These are phyloP conservation scores for Tillandsia fasciculata DNA, from an alignment of 176 grass and related monocot genomes.

Conservation along the genomic window DNA sequence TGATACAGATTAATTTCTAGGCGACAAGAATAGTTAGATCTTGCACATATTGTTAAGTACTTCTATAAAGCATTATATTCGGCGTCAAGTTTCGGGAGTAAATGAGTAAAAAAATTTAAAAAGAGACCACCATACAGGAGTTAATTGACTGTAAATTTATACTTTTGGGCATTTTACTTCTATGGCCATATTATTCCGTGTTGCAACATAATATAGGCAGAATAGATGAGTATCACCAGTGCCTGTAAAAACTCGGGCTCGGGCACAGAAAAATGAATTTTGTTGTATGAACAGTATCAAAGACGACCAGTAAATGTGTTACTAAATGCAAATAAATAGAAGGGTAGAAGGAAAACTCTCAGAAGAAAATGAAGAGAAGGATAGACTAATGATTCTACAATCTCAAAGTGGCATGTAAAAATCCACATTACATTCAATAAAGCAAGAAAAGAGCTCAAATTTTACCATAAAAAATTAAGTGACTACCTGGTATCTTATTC, in stretches of 20 bases:
- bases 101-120: neutral
- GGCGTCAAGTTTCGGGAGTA: neutral
- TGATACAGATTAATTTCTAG: conserved; percentile 1
- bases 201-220: neutral
- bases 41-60: neutral
- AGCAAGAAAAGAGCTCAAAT: neutral
- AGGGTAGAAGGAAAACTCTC: neutral
- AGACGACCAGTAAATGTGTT: neutral
- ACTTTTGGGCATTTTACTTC: neutral
- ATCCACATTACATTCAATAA: conserved; percentile 1
- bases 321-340: neutral
- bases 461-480: neutral
- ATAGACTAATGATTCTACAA: neutral
- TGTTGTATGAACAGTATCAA: neutral
- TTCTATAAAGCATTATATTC: neutral
- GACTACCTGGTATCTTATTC: conserved; percentile 94
- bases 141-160: neutral
- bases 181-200: neutral
- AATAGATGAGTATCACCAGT: neutral
- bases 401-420: neutral
- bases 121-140: neutral
- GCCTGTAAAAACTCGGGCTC: neutral
- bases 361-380: neutral
- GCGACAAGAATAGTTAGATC: conserved; percentile 1
- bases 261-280: neutral